These are phyloP conservation scores for Chlamydomonas sp. DNA, from an alignment of 139 green algal species.

Conservation along the genomic window DNA sequence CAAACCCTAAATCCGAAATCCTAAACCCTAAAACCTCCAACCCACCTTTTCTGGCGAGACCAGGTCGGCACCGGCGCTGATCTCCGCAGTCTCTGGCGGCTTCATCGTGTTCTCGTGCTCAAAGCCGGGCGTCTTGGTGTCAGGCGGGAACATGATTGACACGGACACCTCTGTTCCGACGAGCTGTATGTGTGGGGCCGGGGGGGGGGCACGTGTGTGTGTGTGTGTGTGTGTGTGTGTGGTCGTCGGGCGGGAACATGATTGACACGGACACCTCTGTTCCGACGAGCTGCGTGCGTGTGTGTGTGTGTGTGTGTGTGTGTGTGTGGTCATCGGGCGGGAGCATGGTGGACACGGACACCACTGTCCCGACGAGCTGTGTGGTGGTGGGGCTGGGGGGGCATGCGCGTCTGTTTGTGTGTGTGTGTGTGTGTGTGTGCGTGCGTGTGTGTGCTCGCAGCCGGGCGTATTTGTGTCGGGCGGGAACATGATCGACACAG, in stretches of 20 bases:
- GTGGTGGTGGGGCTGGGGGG: too few species aligned
- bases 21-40: too few species aligned
- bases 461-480: conserved; percentile 79
- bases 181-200: conserved; percentile 56
- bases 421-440: too few species aligned
- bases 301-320: too few species aligned
- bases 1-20: too few species aligned
- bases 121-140: conserved; percentile 78
- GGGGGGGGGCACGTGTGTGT: too few species aligned
- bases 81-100: conserved; percentile 43
- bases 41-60: conserved; percentile 44
- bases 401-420: too few species aligned
- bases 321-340: conserved; percentile 80
- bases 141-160: conserved; percentile 66
- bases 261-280: conserved; percentile 61
- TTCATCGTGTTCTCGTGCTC: conserved; percentile 47
- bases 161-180: conserved; percentile 56
- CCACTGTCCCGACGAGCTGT: too few species aligned
- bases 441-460: conserved; percentile 38
- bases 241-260: conserved; percentile 73
- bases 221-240: too few species aligned
- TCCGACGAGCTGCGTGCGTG: conserved; percentile 53
- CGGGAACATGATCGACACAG: conserved; percentile 63
- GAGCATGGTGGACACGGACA: conserved; percentile 61
- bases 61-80: conserved; percentile 39